Evolutionary conservation across 208 protist species (phyloP).

Genomic region (Wallacemonas sp.): DNA sequence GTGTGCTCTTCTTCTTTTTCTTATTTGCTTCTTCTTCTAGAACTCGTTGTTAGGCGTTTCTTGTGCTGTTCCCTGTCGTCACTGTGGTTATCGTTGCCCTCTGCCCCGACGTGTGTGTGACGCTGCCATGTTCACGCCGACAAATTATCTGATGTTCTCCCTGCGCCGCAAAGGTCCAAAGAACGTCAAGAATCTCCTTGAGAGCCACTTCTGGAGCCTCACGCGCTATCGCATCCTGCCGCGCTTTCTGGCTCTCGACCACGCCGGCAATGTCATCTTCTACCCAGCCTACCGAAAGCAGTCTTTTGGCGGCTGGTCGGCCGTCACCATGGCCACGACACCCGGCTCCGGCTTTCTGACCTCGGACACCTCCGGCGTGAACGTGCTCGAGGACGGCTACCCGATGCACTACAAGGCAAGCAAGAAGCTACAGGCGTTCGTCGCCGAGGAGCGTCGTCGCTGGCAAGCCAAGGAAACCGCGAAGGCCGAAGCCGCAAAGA

Average conservation of each 20-base stretch:
- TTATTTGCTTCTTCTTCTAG: neutral
- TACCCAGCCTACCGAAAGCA: constrained; percentile 80
- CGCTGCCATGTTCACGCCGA: neutral
- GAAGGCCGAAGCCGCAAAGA: constrained; percentile 31
- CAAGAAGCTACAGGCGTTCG: constrained; percentile 65
- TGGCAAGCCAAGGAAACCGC: constrained; percentile 41
- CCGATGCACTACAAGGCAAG: constrained; percentile 84
- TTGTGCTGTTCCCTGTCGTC: too few relatives aligned
- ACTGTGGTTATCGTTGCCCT: too few relatives aligned
- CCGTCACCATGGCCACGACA: constrained; percentile 65
- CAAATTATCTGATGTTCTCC: constrained; percentile 23
- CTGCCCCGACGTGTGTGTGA: too few relatives aligned
- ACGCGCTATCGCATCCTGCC: constrained; percentile 82
- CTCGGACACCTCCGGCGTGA: constrained; percentile 62
- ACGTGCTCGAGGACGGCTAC: constrained; percentile 89
- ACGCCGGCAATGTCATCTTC: constrained; percentile 85
- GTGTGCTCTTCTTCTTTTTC: constrained; percentile 11
- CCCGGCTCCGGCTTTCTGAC: constrained; percentile 41
- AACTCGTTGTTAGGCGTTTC: constrained; percentile 3
- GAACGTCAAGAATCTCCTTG: constrained; percentile 52
- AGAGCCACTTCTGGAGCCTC: constrained; percentile 86
- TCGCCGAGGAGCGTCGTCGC: constrained; percentile 47
- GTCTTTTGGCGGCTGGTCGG: constrained; percentile 79
- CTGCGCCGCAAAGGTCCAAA: constrained; percentile 2
- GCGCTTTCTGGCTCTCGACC: constrained; percentile 75